Evolutionary conservation across 2,329 filamentous ascomycete species (phyloP), one percentile per base, ranked within the genome.

Genomic region (Aspergillus sp.): DNA sequence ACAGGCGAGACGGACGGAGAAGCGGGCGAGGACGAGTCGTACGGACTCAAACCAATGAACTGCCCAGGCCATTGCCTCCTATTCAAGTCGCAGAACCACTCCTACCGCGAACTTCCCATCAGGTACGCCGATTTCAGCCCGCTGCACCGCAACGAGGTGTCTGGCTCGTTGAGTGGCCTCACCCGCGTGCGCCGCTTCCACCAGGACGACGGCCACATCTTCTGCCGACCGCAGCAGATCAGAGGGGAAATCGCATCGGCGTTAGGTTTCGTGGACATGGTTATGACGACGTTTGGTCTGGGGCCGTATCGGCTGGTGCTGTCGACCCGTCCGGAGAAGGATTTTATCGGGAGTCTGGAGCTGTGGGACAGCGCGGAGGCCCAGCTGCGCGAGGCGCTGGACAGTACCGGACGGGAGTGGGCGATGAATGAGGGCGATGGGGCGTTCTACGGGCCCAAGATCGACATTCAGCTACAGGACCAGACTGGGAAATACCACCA

Each of bases 371-470:
- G 77, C 54, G 87, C 88, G 1, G 87, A 90, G 65, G 66, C 68
- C n/a, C 85, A 89, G 45, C 72, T 91, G 50, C 82, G 78, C 50
- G 72, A 79, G 49, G 85, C 86, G 0, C 72, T 91, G 35, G 77
- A 86, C 54, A 79, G 74, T 22, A 85, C 80, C 13, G 86, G 85
- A 9, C 82, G 84, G 61, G 73, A 81, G 33, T 95, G 89, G 88
- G 81, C 80, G 2, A 60, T 93, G 52, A 93, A 91, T 57, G 81
- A 87, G 62, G 90, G 89, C 10, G 90, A 95, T 54, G 90, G 91
- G 13, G 90, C 90, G 3, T 95, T 95, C 65, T 95, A 95, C 64
- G 90, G 91, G 0, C 90, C 91, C 30, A 95, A 95, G 74, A 95
- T 95, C 58, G 90, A 95, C 65, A 88, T 95, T 42, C 84, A 95